A percentile compares a stretch with the other conserved stretches of the same genome.
Conservation (phyloP, 2,329 filamentous ascomycete genomes). For the Beauveria scarabaeidicola region DNA sequence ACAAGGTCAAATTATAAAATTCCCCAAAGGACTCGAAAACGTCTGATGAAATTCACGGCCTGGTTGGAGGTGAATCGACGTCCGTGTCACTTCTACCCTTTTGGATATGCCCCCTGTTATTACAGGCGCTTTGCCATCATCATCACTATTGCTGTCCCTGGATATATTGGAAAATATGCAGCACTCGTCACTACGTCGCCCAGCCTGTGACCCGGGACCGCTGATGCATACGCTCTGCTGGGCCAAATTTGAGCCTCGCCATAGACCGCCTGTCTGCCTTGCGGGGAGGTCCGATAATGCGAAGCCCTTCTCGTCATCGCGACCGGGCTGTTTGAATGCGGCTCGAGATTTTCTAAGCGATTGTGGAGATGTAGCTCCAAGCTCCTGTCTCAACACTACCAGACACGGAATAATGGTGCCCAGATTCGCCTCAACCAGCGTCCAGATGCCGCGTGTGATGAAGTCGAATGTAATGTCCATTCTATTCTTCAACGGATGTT, state of each 20-base stretch:
- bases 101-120: slow-evolving; percentile 1
- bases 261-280: neutral
- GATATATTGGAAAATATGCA: neutral
- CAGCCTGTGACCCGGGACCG: neutral
- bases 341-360: slow-evolving; percentile 13
- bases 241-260: slow-evolving; percentile 3
- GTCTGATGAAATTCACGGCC: neutral
- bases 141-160: slow-evolving; percentile 3
- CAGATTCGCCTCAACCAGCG: slow-evolving; percentile 28
- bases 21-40: neutral
- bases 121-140: neutral
- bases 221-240: slow-evolving; percentile 9
- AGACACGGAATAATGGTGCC: slow-evolving; percentile 31
- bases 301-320: slow-evolving; percentile 1
- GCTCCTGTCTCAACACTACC: slow-evolving; percentile 18
- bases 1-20: neutral
- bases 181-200: slow-evolving; percentile 1
- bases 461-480: slow-evolving; percentile 22
- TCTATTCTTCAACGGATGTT: slow-evolving; percentile 23
- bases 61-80: slow-evolving; percentile 3
- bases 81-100: slow-evolving; percentile 1
- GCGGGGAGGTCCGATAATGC: neutral
- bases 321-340: neutral
- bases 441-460: slow-evolving; percentile 23
- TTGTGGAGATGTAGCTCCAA: slow-evolving; percentile 14